phyloP scores from a whole-genome alignment of 768 basidiomycete genomes.

The Myochromella boudieri region DNA sequence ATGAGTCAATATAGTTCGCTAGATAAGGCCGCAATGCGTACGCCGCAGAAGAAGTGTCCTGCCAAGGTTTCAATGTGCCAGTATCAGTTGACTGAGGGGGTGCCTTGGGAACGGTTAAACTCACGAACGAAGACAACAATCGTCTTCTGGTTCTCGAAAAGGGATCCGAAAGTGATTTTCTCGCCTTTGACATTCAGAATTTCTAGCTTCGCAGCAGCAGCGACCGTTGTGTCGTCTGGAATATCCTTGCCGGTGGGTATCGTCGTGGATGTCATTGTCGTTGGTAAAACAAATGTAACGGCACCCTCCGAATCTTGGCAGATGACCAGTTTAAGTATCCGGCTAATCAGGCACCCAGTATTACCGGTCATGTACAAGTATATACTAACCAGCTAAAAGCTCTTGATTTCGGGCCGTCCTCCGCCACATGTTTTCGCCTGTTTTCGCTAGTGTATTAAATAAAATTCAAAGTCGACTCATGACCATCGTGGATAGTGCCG shows the following conservation, averaged over 20 bases:
- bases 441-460: too few relatives aligned
- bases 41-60: constrained; percentile 72
- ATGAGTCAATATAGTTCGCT: background rate
- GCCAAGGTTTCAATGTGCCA: background rate
- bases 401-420: too few relatives aligned
- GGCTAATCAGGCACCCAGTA: too few relatives aligned
- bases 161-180: constrained; percentile 48
- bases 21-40: constrained; percentile 27
- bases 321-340: too few relatives aligned
- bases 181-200: constrained; percentile 48
- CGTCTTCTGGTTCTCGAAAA: constrained; percentile 49
- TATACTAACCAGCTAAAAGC: too few relatives aligned
- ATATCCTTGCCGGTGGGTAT: constrained; percentile 15
- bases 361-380: too few relatives aligned
- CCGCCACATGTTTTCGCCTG: too few relatives aligned
- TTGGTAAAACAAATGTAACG: too few relatives aligned
- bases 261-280: background rate
- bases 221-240: constrained; percentile 33
- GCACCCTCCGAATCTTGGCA: too few relatives aligned
- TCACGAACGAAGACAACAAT: constrained; percentile 66
- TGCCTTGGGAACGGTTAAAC: constrained; percentile 6
- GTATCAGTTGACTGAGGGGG: background rate
- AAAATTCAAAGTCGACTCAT: too few relatives aligned
- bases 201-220: constrained; percentile 35
- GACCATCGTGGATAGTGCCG: too few relatives aligned